Evolutionary conservation across 1,284 basidiomycete species (phyloP), one percentile per base, ranked within the genome.

Genomic region (Malassezia psittaci): DNA sequence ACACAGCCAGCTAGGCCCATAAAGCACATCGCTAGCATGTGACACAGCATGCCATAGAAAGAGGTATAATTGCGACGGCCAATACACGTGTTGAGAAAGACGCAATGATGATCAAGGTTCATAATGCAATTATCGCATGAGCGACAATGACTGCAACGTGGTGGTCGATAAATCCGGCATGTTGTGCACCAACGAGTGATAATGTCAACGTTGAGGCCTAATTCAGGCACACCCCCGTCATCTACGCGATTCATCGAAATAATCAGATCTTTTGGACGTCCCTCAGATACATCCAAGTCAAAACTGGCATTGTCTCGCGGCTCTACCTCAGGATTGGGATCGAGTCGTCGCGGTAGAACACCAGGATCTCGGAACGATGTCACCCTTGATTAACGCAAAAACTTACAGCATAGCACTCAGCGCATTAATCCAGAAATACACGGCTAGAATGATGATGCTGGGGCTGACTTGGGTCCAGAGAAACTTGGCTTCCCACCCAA

Each of bases 101-200:
- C 70, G 54, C 74, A 75, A 49, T 75, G 74, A 55, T 75, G 74
- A 45, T 75, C 73, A 45, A 75, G 68, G 38, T 64, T 64, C 29
- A 74, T 70, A 8, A 75, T 68, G 51, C 74, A 75, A 51, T 72
- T 72, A 41, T 75, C 69, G 59, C 74, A 75, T 2, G 69, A 60
- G 10, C 74, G 54, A 47, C 74, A 75, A 47, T 75, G 74, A 29
- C 67, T 69, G 48, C 59, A 61, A 15, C 74, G 58, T 0, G 74
- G 74, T 7, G 74, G 68, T 6, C 74, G 57, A 46, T 74, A 75
- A 1, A 66, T 63, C 1, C 63, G 60, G 48, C 74, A 75, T 16
- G 72, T 69, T 48, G 67, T 63, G 57, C 74, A 75, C 74, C 74
- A 75, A 36, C 69, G 69, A 18, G 65, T 59, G 37, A 60, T 49